These are phyloP conservation scores for Neurospora sp. DNA, from an alignment of 495 filamentous ascomycete genomes.

Conservation along the genomic window DNA sequence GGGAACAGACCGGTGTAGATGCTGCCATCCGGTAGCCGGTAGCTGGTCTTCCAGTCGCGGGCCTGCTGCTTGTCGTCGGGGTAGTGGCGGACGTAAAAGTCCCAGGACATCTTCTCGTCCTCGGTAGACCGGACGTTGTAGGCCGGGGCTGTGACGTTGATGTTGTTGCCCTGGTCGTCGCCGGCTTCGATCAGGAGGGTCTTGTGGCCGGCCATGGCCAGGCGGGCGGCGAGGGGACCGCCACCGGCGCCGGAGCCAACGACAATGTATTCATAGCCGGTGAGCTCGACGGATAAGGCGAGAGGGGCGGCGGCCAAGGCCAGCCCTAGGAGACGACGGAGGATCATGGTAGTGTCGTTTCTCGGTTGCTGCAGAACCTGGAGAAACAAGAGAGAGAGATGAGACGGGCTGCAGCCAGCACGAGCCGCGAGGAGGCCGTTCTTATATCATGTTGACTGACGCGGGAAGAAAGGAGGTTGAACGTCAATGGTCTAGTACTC, in stretches of 20 bases:
- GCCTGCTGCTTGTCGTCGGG: conserved; percentile 21
- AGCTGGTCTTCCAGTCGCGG: conserved; percentile 34
- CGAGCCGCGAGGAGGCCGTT: neutral
- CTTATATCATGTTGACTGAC: neutral
- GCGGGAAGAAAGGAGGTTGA: neutral
- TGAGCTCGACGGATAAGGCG: conserved; percentile 12
- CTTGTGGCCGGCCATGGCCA: conserved; percentile 48
- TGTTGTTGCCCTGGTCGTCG: conserved; percentile 20
- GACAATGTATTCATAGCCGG: conserved; percentile 51
- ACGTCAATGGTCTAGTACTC: neutral
- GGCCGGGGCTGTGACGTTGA: conserved; percentile 18
- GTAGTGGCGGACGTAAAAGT: conserved; percentile 37
- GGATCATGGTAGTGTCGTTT: conserved; percentile 2
- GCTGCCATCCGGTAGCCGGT: conserved; percentile 20
- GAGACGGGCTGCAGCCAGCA: neutral
- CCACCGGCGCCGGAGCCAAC: conserved; percentile 55
- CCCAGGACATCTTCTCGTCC: conserved; percentile 29
- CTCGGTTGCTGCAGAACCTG: neutral
- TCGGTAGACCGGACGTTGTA: conserved; percentile 16
- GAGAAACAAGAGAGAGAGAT: neutral
- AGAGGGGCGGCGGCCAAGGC: conserved; percentile 4
- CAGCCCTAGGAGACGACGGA: conserved; percentile 6
- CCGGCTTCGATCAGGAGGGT: conserved; percentile 53
- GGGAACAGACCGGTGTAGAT: conserved; percentile 28
- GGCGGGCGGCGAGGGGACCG: conserved; percentile 49